phyloP scores from a whole-genome alignment of 176 grass and related monocot species.

The Poa pratensis region DNA sequence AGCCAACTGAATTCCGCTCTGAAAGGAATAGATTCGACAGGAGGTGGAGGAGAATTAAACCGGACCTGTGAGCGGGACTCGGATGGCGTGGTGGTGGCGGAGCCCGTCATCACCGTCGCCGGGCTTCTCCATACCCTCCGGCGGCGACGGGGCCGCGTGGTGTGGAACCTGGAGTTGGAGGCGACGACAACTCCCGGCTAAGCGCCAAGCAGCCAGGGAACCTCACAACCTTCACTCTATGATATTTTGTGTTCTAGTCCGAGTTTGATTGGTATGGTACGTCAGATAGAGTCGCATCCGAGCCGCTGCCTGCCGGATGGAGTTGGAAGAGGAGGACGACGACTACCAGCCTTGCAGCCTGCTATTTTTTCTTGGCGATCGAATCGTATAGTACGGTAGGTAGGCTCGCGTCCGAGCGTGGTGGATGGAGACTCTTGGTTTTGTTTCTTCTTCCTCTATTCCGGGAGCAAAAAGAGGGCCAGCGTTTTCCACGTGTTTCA shows the following conservation, averaged over 20 bases:
- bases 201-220: not conserved
- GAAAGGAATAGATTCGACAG: not conserved
- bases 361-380: too few species aligned
- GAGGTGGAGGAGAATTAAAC: not conserved
- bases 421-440: not conserved
- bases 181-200: not conserved
- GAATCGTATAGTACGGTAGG: not conserved
- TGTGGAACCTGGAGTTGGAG: not conserved
- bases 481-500: not conserved
- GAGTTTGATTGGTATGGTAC: not conserved
- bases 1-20: not conserved
- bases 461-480: not conserved
- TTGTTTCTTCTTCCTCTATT: not conserved
- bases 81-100: slow-evolving; percentile 15
- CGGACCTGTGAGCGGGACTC: slow-evolving; percentile 20
- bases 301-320: too few species aligned
- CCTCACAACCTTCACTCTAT: too few species aligned
- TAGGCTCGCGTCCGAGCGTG: not conserved
- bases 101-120: not conserved
- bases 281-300: too few species aligned
- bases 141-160: not conserved
- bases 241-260: too few species aligned
- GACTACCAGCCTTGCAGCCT: too few species aligned
- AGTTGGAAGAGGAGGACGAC: too few species aligned
- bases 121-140: slow-evolving; percentile 26